Base-by-base conservation (phyloP, 2,329 filamentous ascomycete species). In the Westerdykella aurantiaca region DNA sequence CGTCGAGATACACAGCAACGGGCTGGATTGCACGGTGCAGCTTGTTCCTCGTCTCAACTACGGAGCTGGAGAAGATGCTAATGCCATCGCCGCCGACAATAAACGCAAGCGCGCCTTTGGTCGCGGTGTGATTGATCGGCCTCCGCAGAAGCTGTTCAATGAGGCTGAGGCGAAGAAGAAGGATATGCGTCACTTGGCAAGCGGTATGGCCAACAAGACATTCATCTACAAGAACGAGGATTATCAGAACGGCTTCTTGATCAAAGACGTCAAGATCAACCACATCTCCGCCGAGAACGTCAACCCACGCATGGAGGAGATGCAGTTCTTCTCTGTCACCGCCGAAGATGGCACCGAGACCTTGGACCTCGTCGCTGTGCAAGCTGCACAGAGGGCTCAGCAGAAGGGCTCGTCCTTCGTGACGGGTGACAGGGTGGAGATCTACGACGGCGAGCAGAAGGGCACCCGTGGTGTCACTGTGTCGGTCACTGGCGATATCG, bases 41-140 rank as follows among this genome's bases (percentile, higher is more conserved):
- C 82, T 94, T 53, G 90, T 98, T 42, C 93, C 93, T 34, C 82
- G 93, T 51, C 74, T 98, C 10, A 90, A 96, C 64, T 98, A 98
- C 56, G 90, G 90, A 21, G 70, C 89, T 53, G 85, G 89, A 45
- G 89, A 96, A 49, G 90, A 96, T 72, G 59, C 72, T 50, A 76
- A 75, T 47, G 71, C 72, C n/a, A 72, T 64, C 10, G 49, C 41
- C 16, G 61, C 60, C 11, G 60, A 70, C 25, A 69, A 70, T 43
- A 97, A 97, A 72, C 80, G 91, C 47, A 97, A 97, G 73, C 82
- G 91, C 43, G 63, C 61, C 7, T 68, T 70, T 37, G 64, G 65
- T 12, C 61, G 63, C 12, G 25, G 25, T 29, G 72, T 69, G 12
- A 80, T 81, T 2, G 82, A 85, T 25, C 79, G 86, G 6, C 90